Base-by-base conservation (phyloP, 139 green algal genomes). In the Chlorokybus atmophyticus region DNA sequence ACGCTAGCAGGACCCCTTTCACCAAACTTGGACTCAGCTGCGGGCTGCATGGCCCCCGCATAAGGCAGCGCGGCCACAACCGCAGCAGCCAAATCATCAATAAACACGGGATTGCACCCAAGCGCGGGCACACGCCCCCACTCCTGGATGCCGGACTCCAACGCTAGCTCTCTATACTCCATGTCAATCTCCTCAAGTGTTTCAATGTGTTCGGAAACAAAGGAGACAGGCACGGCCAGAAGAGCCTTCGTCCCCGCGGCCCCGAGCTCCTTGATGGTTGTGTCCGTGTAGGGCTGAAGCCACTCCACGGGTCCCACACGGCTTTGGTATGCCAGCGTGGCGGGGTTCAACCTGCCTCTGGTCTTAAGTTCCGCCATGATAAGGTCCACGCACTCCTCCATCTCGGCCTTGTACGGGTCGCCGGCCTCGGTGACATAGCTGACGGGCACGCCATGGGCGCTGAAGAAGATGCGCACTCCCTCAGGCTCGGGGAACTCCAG, bases 111-210 rank as follows among this genome's bases (percentile, higher is more conserved):
- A 66, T 98, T 85, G 50, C 79, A 93, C 77, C 93, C 90, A 3
- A 99, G 80, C 23, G 92, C 92, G 1, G 92, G 92, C 40, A 99
- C 92, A 19, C 91, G 79, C 10, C 87, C 81, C 92, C 92, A 99
- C 41, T 91, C 50, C 57, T 75, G 35, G 17, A 93, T 81, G 39
- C 85, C 86, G 35, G 60, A 77, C 81, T 85, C 79, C 63, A 85
- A 59, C 3, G 85, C 85, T 31, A 93, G 71, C 71, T 93, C 84
- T 27, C 81, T 48, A 64, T 95, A 95, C 79, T 97, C 92, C 75
- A 93, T 83, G 81, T 99, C 92, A 51, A 99, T 99, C 77, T 99
- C 92, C 67, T 99, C 92, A 28, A 99, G 77, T 30, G 92, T 99
- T 79, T 99, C 92, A 40, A 99, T 99, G 80, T 99, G 92, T 74